Conservation (phyloP, 345 rosid genomes). For the Boechera divaricarpa region DNA sequence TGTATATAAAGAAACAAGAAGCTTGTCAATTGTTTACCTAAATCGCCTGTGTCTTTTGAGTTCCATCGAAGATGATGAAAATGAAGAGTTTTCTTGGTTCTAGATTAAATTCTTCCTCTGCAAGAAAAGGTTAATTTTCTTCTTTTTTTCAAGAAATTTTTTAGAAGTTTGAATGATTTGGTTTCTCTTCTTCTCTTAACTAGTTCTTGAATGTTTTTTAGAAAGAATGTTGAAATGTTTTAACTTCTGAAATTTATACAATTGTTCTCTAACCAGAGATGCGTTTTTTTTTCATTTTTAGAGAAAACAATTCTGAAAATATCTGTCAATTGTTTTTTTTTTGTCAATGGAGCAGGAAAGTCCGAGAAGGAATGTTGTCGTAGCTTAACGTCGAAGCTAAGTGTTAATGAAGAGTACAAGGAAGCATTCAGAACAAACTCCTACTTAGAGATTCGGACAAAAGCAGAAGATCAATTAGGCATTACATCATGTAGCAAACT, state of each 20-base stretch:
- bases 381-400: slow-evolving; percentile 53
- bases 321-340: neutral
- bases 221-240: neutral
- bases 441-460: slow-evolving; percentile 68
- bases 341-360: slow-evolving; percentile 51
- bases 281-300: neutral
- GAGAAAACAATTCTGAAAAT: neutral
- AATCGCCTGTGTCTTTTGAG: slow-evolving; percentile 22
- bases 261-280: neutral
- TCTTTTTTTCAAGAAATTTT: neutral
- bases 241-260: neutral
- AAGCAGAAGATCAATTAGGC: slow-evolving; percentile 58
- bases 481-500: slow-evolving; percentile 34
- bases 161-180: neutral
- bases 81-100: slow-evolving; percentile 40
- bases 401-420: slow-evolving; percentile 79
- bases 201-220: neutral
- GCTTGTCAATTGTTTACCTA: slow-evolving; percentile 32
- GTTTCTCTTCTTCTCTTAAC: slow-evolving; percentile 24
- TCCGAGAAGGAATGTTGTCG: slow-evolving; percentile 39
- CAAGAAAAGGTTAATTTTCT: slow-evolving; percentile 46
- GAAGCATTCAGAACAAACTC: slow-evolving; percentile 84
- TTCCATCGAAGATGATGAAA: slow-evolving; percentile 43
- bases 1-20: slow-evolving; percentile 26
- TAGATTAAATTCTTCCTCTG: slow-evolving; percentile 42